These are phyloP conservation scores for Ustilago crameri DNA, from an alignment of 1,284 basidiomycete species.

Conservation along the genomic window DNA sequence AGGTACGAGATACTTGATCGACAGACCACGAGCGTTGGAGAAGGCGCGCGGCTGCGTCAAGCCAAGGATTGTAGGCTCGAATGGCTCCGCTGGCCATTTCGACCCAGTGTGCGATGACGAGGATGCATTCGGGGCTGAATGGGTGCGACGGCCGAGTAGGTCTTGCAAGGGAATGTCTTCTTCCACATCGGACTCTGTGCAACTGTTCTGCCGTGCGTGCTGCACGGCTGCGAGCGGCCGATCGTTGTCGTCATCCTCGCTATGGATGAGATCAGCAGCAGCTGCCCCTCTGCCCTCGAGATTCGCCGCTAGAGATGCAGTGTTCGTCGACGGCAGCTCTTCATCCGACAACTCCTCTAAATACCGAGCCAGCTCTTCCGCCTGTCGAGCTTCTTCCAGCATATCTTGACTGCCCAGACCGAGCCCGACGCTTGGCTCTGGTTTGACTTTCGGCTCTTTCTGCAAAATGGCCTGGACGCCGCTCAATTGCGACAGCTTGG, in stretches of 20 bases:
- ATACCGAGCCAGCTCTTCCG: slow-evolving; percentile 15
- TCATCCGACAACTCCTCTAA: slow-evolving; percentile 15
- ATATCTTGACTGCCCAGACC: background rate
- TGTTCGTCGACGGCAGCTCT: background rate
- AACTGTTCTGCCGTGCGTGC: slow-evolving; percentile 1
- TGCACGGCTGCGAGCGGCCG: slow-evolving; percentile 5
- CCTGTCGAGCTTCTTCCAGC: slow-evolving; percentile 23
- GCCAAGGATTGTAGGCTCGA: slow-evolving; percentile 9
- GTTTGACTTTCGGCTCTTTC: background rate
- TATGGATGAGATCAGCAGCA: background rate
- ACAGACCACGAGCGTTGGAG: slow-evolving; percentile 7
- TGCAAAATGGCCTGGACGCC: slow-evolving; percentile 1
- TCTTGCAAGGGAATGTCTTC: slow-evolving; percentile 37
- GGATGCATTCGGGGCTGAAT: background rate
- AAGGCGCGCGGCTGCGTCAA: slow-evolving; percentile 5
- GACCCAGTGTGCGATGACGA: background rate
- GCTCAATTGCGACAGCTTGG: slow-evolving; percentile 10
- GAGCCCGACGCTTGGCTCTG: no score
- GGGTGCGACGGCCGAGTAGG: slow-evolving; percentile 21
- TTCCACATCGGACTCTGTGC: slow-evolving; percentile 29
- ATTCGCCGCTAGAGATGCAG: background rate
- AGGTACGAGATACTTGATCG: slow-evolving; percentile 24
- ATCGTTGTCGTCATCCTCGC: slow-evolving; percentile 21
- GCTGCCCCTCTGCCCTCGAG: no score
- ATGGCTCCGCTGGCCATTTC: slow-evolving; percentile 14